Percentiles rank a stretch among this genome's conserved stretches.
phyloP scores from a whole-genome alignment of 2,329 filamentous ascomycete genomes.

The Epichloe hybrida region DNA sequence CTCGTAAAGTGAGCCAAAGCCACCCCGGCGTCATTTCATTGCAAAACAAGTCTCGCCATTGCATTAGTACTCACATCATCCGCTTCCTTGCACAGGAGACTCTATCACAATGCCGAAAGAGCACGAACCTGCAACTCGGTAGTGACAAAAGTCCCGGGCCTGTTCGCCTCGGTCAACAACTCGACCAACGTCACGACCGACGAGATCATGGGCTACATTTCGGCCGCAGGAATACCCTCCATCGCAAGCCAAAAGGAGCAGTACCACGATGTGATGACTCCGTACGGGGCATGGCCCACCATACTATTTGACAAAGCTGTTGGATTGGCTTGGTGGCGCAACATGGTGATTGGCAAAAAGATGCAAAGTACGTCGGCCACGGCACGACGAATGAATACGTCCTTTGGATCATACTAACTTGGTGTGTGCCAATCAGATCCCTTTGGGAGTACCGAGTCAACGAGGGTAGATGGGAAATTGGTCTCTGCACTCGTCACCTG shows the following conservation, averaged over 20 bases:
- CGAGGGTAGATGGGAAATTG: conserved; percentile 23
- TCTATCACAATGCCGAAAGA: conserved; percentile 26
- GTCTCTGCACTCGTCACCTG: conserved; percentile 27
- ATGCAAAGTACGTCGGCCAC: conserved; percentile 25
- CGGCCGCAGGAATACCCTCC: conserved; percentile 26
- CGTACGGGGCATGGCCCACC: conserved; percentile 26
- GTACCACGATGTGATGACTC: conserved; percentile 27
- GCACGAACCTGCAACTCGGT: conserved; percentile 29
- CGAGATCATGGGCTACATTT: conserved; percentile 26
- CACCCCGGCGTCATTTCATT: too few species aligned
- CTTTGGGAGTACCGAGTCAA: conserved; percentile 26
- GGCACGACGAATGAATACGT: neutral
- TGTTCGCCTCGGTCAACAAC: conserved; percentile 30
- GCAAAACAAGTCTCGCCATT: neutral
- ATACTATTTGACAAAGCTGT: conserved; percentile 24
- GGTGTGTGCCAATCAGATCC: conserved; percentile 14
- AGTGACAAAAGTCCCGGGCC: conserved; percentile 20
- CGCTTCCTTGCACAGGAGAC: conserved; percentile 12
- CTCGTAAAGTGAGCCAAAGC: conserved; percentile 18
- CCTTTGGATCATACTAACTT: neutral
- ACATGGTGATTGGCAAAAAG: conserved; percentile 27
- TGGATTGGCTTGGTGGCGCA: conserved; percentile 29
- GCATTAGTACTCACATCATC: neutral
- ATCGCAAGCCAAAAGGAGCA: conserved; percentile 26
- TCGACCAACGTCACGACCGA: conserved; percentile 22